Evolutionary conservation across 2,329 filamentous ascomycete genomes (phyloP), one percentile per base, ranked within the genome.

Genomic region (Niveomyces coronatus): DNA sequence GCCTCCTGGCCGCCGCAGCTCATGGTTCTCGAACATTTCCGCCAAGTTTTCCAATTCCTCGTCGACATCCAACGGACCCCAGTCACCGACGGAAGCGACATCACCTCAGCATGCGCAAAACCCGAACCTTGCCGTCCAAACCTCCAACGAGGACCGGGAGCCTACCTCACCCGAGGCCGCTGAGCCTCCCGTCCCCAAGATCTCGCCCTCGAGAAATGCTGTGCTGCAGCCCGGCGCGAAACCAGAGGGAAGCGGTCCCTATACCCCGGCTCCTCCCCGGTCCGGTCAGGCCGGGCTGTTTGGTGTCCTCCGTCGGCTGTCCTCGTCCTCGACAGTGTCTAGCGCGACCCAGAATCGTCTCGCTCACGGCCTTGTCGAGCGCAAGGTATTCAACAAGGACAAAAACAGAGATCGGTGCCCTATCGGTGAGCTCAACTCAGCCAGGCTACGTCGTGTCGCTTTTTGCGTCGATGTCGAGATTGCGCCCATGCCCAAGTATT

Each of bases 391-490:
- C 64, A 98, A 98, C 53, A 70, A 95, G 31, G 86, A 96, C 54
- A 76, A 66, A 8, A 72, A 81, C 47, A 76, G 91, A 29, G 79
- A 89, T 53, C 70, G 91, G 46, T 94, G 86, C 56, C 71, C 76
- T 17, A 76, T 96, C 20, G 66, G 75, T 4, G 88, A 94, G 47
- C 67, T 98, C 32, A 79, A 87, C 47, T 76, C 81, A 51, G 75
- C 76, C 34, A 94, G 91, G 56, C 61, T 98, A 43, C 76, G 86
- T 38, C 77, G 87, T 37, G 91, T 98, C 1, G 84, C 89, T 0
- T 98, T 98, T 53, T 94, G 85, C 49, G 91, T 98, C 3, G 91
- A 98, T 53, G 88, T 98, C 4, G 91, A 98, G 58, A 94, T 98
- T 53, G 89, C 89, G 3, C 85, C 87, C 1, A 79, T 85, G 53